Evolutionary conservation across 2,329 filamentous ascomycete genomes (phyloP).

Genomic region (Corinectria fuckeliana): DNA sequence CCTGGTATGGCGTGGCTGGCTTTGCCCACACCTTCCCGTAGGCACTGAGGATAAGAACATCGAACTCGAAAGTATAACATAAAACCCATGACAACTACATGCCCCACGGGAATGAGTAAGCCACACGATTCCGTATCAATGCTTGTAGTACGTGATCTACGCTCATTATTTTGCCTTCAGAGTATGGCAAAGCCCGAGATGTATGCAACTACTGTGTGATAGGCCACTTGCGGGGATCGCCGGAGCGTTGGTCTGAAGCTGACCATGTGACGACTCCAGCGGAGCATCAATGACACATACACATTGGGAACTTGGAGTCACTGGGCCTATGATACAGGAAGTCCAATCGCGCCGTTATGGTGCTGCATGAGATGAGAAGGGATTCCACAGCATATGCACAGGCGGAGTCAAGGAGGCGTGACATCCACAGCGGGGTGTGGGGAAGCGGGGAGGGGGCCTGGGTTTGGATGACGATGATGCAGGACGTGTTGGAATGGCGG

Average conservation of each 20-base stretch:
- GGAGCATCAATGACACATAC: background rate
- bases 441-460: slow-evolving; percentile 8
- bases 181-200: background rate
- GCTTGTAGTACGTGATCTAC: background rate
- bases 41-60: background rate
- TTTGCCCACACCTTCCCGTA: background rate
- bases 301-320: background rate
- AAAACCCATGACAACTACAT: background rate
- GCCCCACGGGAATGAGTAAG: background rate
- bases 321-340: background rate
- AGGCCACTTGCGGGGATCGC: background rate
- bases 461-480: background rate
- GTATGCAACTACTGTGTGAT: background rate
- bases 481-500: background rate
- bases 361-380: slow-evolving; percentile 2
- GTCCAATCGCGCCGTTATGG: background rate
- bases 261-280: background rate
- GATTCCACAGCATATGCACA: slow-evolving; percentile 11
- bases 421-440: slow-evolving; percentile 18
- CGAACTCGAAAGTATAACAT: background rate
- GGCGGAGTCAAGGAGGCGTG: slow-evolving; percentile 10
- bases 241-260: background rate
- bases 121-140: background rate
- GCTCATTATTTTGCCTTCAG: background rate
- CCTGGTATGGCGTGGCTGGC: background rate